phyloP scores from a whole-genome alignment of 140 eudicot genomes.

The Erigeron philadelphicus region DNA sequence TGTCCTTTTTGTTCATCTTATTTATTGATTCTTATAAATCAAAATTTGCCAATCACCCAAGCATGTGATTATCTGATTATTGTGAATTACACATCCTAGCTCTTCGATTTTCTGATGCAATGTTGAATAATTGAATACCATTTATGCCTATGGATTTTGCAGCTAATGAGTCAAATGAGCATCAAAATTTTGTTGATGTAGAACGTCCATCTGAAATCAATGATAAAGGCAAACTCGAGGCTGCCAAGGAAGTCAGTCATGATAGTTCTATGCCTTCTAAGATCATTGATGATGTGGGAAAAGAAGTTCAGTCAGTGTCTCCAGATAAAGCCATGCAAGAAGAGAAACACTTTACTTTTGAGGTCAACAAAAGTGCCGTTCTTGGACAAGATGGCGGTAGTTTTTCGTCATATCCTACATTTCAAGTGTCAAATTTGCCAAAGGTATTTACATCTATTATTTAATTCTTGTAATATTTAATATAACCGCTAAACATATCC shows the following conservation, averaged over 20 bases:
- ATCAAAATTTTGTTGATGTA: conserved; percentile 19
- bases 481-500: conserved; percentile 1
- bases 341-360: conserved; percentile 53
- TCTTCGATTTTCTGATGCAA: conserved; percentile 2
- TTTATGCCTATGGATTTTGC: conserved; percentile 22
- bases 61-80: not conserved
- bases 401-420: conserved; percentile 32
- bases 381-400: conserved; percentile 40
- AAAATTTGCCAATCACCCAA: not conserved
- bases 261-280: conserved; percentile 25
- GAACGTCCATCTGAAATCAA: conserved; percentile 21
- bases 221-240: not conserved
- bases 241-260: conserved; percentile 25
- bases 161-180: conserved; percentile 21
- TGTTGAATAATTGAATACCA: conserved; percentile 4
- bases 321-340: conserved; percentile 31
- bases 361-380: conserved; percentile 41
- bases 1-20: not conserved
- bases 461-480: conserved; percentile 18
- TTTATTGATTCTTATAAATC: not conserved
- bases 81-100: not conserved
- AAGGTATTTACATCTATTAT: conserved; percentile 29
- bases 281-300: conserved; percentile 16
- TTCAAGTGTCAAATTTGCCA: conserved; percentile 34
- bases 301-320: conserved; percentile 19